phyloP scores from a whole-genome alignment of 2,329 filamentous ascomycete genomes.

The Exophiala aquamarina region DNA sequence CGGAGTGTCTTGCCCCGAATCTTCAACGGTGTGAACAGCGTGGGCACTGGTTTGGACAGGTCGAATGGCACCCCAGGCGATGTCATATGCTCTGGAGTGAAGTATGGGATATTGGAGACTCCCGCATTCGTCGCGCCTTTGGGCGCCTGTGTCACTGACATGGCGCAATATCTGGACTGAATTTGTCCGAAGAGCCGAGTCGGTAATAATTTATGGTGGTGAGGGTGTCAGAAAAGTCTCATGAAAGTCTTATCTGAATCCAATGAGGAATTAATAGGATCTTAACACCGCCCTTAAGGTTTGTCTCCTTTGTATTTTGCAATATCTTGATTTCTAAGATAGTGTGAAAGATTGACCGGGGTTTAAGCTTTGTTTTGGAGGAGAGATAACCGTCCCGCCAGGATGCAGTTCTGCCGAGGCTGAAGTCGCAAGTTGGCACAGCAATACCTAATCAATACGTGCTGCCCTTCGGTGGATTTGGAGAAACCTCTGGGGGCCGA shows the following conservation, averaged over 20 bases:
- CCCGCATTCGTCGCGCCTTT: slow-evolving; percentile 16
- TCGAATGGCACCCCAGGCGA: slow-evolving; percentile 21
- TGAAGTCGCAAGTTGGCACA: not conserved
- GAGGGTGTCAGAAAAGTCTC: no score
- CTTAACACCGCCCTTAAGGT: no score
- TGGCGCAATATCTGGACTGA: slow-evolving; percentile 2
- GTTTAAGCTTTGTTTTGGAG: slow-evolving; percentile 1
- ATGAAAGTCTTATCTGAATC: no score
- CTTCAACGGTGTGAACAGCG: slow-evolving; percentile 45
- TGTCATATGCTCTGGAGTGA: slow-evolving; percentile 23
- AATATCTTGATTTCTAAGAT: slow-evolving; percentile 12
- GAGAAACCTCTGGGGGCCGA: no score
- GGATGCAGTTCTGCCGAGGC: slow-evolving; percentile 9
- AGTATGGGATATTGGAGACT: slow-evolving; percentile 27
- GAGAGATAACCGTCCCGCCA: no score
- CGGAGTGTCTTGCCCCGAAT: slow-evolving; percentile 55
- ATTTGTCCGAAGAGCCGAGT: no score
- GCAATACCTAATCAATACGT: not conserved
- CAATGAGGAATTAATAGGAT: no score
- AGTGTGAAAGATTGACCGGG: not conserved
- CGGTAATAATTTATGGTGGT: no score
- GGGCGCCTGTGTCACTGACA: slow-evolving; percentile 7
- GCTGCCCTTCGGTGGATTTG: no score
- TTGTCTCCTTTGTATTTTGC: no score
- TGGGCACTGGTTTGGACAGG: slow-evolving; percentile 17